These are phyloP conservation scores for Cryphonectria nitschkei DNA, from an alignment of 2,329 filamentous ascomycete species.

Conservation along the genomic window DNA sequence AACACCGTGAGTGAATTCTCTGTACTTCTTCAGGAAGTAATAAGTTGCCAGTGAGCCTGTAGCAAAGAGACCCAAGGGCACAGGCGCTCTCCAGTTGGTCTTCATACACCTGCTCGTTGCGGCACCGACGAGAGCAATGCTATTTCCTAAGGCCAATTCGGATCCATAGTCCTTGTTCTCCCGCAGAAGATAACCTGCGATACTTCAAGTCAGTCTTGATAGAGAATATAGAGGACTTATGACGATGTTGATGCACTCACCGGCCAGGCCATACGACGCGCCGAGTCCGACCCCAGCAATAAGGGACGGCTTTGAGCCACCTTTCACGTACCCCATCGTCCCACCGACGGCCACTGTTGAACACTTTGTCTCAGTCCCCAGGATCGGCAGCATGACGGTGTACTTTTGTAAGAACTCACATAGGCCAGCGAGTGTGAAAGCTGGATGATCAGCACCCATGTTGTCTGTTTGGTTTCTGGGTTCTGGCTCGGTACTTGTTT, in stretches of 20 bases:
- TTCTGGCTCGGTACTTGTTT: not conserved
- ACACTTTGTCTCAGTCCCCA: constrained; percentile 20
- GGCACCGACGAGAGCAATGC: constrained; percentile 42
- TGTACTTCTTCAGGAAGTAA: constrained; percentile 48
- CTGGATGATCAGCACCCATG: constrained; percentile 43
- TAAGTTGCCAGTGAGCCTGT: constrained; percentile 42
- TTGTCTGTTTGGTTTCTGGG: constrained; percentile 8
- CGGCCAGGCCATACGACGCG: constrained; percentile 38
- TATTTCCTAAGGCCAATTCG: constrained; percentile 46
- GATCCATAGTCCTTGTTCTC: constrained; percentile 47
- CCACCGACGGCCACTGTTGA: constrained; percentile 39
- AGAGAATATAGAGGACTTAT: not conserved
- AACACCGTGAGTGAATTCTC: constrained; percentile 46
- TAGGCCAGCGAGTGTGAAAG: constrained; percentile 45
- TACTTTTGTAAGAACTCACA: constrained; percentile 36
- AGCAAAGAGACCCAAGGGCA: constrained; percentile 41
- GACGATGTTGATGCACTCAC: constrained; percentile 27
- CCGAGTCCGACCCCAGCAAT: constrained; percentile 40
- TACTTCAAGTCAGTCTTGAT: constrained; percentile 10
- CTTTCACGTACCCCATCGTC: constrained; percentile 38
- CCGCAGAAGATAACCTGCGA: constrained; percentile 45
- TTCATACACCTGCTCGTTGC: constrained; percentile 45
- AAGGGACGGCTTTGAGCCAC: constrained; percentile 39
- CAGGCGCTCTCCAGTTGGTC: constrained; percentile 42
- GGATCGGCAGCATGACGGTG: not conserved